Evolutionary conservation across 73 alveolate species (phyloP).

Genomic region (Tetrahymena thermophila): DNA sequence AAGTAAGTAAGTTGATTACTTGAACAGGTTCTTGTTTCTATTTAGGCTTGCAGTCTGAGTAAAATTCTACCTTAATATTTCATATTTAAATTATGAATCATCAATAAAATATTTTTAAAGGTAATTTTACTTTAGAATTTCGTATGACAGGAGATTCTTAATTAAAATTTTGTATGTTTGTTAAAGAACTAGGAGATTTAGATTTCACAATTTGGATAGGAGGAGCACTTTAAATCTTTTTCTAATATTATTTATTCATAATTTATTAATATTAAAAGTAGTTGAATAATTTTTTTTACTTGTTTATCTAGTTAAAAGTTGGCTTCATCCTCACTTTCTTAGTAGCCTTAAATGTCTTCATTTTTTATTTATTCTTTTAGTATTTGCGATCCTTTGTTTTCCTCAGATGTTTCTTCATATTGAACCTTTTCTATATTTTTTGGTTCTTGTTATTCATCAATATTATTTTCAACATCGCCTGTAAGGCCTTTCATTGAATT

Average conservation of each 20-base stretch:
- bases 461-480: neutral
- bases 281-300: neutral
- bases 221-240: neutral
- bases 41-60: neutral
- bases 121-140: neutral
- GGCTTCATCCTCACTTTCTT: neutral
- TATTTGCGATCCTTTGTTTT: neutral
- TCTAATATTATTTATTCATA: neutral
- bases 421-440: neutral
- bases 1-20: too few relatives aligned
- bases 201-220: neutral
- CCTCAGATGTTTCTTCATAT: neutral
- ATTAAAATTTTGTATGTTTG: neutral
- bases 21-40: too few relatives aligned
- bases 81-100: neutral
- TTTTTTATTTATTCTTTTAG: neutral
- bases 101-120: too few relatives aligned
- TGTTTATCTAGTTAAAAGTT: neutral
- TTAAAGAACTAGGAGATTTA: neutral
- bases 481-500: neutral
- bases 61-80: neutral
- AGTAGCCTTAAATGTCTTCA: neutral
- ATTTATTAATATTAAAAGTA: neutral
- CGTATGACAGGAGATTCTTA: neutral
- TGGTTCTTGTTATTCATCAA: neutral